Percentiles rank a stretch among this genome's conserved stretches.
Conservation (phyloP, 2,329 filamentous ascomycete genomes). For the Arthroderma uncinatum region DNA sequence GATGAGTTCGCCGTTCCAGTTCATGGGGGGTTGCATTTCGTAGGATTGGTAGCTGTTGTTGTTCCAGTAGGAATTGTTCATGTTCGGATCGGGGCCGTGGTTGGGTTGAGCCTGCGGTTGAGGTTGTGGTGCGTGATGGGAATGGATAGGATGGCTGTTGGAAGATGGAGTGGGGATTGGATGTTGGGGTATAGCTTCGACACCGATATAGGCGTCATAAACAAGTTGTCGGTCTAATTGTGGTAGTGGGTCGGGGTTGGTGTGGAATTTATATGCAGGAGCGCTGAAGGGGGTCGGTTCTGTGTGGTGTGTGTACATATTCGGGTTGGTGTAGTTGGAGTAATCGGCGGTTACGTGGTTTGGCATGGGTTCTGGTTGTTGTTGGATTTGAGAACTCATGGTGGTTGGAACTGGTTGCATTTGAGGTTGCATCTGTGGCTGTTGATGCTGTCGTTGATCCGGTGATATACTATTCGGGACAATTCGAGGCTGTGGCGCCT, state of each 20-base stretch:
- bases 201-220: constrained; percentile 56
- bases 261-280: constrained; percentile 30
- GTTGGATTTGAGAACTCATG: constrained; percentile 15
- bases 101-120: background rate
- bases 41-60: constrained; percentile 18
- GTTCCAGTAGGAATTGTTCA: constrained; percentile 25
- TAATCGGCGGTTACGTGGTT: constrained; percentile 21
- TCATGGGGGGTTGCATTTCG: constrained; percentile 14
- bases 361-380: background rate
- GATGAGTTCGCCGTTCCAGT: constrained; percentile 26
- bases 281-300: constrained; percentile 21
- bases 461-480: background rate
- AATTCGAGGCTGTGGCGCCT: background rate
- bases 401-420: constrained; percentile 17
- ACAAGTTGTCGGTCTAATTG: constrained; percentile 67
- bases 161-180: constrained; percentile 19
- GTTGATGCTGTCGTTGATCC: constrained; percentile 2
- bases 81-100: constrained; percentile 8
- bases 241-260: constrained; percentile 41
- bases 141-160: background rate
- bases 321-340: constrained; percentile 28
- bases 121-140: background rate
- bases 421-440: constrained; percentile 14
- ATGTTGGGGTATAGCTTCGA: constrained; percentile 34
- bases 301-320: constrained; percentile 22